Evolutionary conservation across 208 protist species (phyloP), one percentile per base, ranked within the genome.

Genomic region (Crithidia bombi): DNA sequence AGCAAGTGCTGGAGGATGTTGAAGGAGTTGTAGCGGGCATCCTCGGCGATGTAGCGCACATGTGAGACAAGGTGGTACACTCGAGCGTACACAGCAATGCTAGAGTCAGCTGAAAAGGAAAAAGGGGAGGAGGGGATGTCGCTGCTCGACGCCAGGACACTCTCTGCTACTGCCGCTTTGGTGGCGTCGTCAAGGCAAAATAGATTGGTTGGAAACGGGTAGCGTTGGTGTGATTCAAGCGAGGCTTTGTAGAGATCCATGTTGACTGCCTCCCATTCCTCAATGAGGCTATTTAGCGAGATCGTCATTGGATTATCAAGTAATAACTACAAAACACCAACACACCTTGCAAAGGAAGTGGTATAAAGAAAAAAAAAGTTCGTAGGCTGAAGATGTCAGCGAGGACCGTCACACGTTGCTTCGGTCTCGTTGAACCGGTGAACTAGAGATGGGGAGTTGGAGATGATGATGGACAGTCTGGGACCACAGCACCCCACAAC

Each of bases 1-100:
- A 90, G 52, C 3, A 85, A 63, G 14, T 74, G 70, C 46, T 74
- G 69, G 3, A 76, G 26, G 32, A 73, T 75, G 54, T 50, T 21
- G 71, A 74, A 78, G 43, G 73, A 69, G 57, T 67, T 78, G 65
- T 78, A 72, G 26, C 73, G 58, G 3, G 64, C 64, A 49, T 77
- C 71, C 64, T 77, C 71, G 25, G 71, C 63, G 7, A 77, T 51
- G 64, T 71, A 57, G 63, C 71, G 64, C 49, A 67, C 57, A 15
- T 26, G 64, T 1, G 71, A 63, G 26, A 77, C 56, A 17, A 70
- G 57, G n/a, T 25, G 33, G 71, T 77, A 77, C 36, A 77, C 71
- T 0, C 56, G 71, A 15, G 64, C 55, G 57, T 77, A 70, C 19
- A 49, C 62, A 17, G 36, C 59, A 0, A 57, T 77, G 64, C 71